A percentile compares a stretch with the other conserved stretches of the same genome.
phyloP scores from a whole-genome alignment of 306 rosid genomes.

The Inga oerstediana region DNA sequence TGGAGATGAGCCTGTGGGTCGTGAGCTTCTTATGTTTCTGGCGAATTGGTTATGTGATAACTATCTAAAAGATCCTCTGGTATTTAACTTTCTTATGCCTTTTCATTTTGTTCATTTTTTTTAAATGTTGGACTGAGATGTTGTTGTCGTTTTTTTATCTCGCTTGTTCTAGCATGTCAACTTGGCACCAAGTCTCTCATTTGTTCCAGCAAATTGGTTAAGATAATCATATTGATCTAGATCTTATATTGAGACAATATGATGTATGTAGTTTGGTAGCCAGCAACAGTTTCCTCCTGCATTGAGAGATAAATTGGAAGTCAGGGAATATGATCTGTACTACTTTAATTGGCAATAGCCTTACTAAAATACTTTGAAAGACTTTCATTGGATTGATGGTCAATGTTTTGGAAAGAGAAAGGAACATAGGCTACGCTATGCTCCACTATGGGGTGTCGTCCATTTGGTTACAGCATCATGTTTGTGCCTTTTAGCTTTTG shows the following conservation, averaged over 20 bases:
- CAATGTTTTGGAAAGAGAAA: background rate
- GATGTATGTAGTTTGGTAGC: background rate
- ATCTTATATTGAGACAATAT: background rate
- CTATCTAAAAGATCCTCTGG: conserved; percentile 82
- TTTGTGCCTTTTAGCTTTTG: background rate
- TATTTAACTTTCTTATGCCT: conserved; percentile 42
- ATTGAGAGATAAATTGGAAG: background rate
- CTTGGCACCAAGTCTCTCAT: background rate
- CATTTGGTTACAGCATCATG: conserved; percentile 1
- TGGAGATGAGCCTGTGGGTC: conserved; percentile 97
- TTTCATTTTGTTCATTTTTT: background rate
- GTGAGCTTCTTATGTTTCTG: conserved; percentile 76
- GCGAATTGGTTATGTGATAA: conserved; percentile 97
- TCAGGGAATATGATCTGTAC: background rate
- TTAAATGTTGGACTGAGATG: background rate
- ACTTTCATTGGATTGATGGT: background rate
- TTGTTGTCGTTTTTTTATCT: background rate
- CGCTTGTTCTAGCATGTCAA: background rate
- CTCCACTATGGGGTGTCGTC: background rate
- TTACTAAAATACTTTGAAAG: background rate
- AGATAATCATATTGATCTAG: background rate
- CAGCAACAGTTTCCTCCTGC: background rate
- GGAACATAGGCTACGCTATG: background rate
- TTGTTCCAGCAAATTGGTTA: background rate
- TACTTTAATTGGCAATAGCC: background rate